Conservation (phyloP, 495 filamentous ascomycete genomes). For the Xylona heveae region DNA sequence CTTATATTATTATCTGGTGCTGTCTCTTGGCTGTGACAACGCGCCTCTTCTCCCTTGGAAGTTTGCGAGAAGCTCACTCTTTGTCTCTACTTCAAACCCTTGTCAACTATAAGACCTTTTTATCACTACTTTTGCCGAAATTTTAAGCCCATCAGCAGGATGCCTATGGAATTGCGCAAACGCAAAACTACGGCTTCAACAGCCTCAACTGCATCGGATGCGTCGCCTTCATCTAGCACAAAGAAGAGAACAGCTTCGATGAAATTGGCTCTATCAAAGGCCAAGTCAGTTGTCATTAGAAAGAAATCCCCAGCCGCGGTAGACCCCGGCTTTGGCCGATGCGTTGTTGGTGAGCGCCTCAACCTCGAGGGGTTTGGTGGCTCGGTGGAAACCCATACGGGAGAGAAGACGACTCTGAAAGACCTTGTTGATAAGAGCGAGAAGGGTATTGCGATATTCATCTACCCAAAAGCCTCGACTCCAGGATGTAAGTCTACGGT, state of each 20-base stretch:
- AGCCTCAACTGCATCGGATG: conserved; percentile 28
- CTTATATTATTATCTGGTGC: too few relatives aligned
- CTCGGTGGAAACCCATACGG: conserved; percentile 68
- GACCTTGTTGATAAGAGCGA: conserved; percentile 63
- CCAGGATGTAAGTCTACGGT: conserved; percentile 59
- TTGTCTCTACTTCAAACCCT: too few relatives aligned
- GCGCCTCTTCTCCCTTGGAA: too few relatives aligned
- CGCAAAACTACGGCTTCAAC: conserved; percentile 42
- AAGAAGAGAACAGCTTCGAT: conserved; percentile 4
- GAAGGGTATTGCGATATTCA: conserved; percentile 76
- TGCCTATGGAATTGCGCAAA: conserved; percentile 49
- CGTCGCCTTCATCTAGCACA: conserved; percentile 28
- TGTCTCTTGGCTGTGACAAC: too few relatives aligned
- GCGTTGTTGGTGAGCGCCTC: conserved; percentile 29
- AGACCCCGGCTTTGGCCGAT: not conserved
- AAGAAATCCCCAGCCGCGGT: not conserved
- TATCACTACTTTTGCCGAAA: too few relatives aligned
- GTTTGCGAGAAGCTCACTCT: too few relatives aligned
- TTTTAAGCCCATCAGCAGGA: too few relatives aligned
- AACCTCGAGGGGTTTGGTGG: conserved; percentile 56
- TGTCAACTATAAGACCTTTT: too few relatives aligned
- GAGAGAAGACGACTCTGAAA: conserved; percentile 52
- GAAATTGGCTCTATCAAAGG: conserved; percentile 18
- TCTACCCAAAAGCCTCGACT: conserved; percentile 88
- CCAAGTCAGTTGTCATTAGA: conserved; percentile 3